These are phyloP conservation scores for Mycena albidolilacea DNA, from an alignment of 768 basidiomycete species.

Conservation along the genomic window DNA sequence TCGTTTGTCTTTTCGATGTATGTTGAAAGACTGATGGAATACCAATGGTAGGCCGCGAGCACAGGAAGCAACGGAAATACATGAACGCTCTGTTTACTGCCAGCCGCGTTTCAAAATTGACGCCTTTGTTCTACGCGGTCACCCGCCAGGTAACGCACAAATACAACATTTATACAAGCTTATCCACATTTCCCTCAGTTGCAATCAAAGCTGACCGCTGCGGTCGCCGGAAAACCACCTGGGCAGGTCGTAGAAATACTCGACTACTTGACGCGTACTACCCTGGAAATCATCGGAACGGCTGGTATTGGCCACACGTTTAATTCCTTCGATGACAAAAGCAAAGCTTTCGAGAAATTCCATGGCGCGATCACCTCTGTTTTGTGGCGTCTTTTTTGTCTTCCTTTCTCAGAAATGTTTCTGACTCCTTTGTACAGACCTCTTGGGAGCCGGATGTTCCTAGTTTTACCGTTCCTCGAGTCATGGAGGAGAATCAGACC, in stretches of 20 bases:
- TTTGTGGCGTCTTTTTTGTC: conserved; percentile 5
- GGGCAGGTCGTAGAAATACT: conserved; percentile 39
- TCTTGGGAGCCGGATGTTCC: conserved; percentile 43
- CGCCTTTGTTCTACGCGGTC: conserved; percentile 44
- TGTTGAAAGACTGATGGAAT: background rate
- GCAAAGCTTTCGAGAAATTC: conserved; percentile 32
- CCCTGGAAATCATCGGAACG: conserved; percentile 44
- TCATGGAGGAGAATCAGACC: conserved; percentile 44
- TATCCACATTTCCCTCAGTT: background rate
- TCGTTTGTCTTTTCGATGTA: background rate
- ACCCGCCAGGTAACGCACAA: conserved; percentile 39
- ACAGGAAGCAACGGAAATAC: conserved; percentile 46
- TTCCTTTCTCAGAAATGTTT: background rate
- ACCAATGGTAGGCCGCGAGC: conserved; percentile 40
- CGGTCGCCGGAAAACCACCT: conserved; percentile 12
- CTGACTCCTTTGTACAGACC: conserved; percentile 33
- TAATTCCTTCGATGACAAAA: conserved; percentile 35
- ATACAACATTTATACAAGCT: background rate
- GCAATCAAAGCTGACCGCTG: conserved; percentile 13
- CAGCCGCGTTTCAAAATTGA: conserved; percentile 43
- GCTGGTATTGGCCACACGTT: conserved; percentile 43
- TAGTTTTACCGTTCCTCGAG: conserved; percentile 44
- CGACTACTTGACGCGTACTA: conserved; percentile 41
- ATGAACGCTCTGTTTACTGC: conserved; percentile 45
- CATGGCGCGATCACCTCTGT: conserved; percentile 35